Base-by-base conservation (phyloP, 345 rosid genomes). In the Heritiera fomes region DNA sequence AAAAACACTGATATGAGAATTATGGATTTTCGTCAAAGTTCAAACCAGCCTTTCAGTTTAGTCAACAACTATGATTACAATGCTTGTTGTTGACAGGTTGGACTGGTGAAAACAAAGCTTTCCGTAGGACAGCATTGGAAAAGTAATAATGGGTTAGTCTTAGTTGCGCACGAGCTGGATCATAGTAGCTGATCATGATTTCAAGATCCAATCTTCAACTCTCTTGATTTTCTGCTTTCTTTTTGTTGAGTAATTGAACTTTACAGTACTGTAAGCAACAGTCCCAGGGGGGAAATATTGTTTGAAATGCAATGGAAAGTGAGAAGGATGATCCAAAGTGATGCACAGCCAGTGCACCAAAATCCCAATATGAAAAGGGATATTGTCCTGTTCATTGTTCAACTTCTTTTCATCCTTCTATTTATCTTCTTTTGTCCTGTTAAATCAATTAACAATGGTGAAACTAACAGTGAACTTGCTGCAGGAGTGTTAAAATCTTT, bases 1-100 rank as follows among this genome's bases (percentile, higher is more conserved):
- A 58, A 73, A 78, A 73, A 70, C 76, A 70, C 12, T 55, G 62
- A 59, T 43, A 12, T 77, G 52, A 78, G 28, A 23, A 23, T 23
- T 23, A 23, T 23, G 28, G 28, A 53, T 71, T 87, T 79, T 77
- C 77, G 76, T 83, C 76, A 59, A 81, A 66, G 55, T 45, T 75
- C 58, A 49, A 32, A 49, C 43, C 43, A 40, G 43, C 34, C 82
- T 75, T 71, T 59, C 18, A 50, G 76, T 77, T 78, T 85, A 82
- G 92, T 89, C 88, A 91, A 87, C 80, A 79, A 45, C 61, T 62
- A 89, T 89, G 87, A 87, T 90, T 87, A 70, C 87, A 53, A 55
- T 65, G 47, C 64, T 81, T 58, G 84, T 82, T 80, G 84, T 74
- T 76, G 85, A 84, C 89, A 88, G 89, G 46, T 82, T 81, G 88